Evolutionary conservation across 1,284 basidiomycete species (phyloP).

Genomic region (Irpex lacteus): DNA sequence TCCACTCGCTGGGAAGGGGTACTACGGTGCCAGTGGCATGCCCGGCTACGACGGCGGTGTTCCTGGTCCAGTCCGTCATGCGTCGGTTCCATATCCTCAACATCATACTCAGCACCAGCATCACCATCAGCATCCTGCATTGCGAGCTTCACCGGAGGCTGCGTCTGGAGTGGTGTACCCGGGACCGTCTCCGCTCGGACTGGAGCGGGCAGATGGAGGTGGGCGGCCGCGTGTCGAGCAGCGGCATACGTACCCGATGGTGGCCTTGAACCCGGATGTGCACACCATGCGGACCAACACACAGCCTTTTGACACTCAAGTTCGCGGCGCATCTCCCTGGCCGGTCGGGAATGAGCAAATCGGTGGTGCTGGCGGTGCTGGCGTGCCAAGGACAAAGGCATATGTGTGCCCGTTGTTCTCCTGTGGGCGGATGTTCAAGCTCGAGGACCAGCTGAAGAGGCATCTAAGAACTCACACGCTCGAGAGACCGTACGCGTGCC

Average conservation of each 20-base stretch:
- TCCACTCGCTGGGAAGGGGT: slow-evolving; percentile 5
- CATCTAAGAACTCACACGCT: slow-evolving; percentile 89
- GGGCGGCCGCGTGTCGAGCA: slow-evolving; percentile 20
- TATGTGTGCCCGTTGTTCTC: slow-evolving; percentile 79
- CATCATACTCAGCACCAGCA: not conserved
- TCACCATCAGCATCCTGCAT: not conserved
- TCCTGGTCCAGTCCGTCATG: not conserved
- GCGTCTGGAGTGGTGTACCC: not conserved
- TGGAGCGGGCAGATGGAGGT: not conserved
- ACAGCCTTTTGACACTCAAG: slow-evolving; percentile 17
- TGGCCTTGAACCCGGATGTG: slow-evolving; percentile 10
- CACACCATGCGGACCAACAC: slow-evolving; percentile 20
- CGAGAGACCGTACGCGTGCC: slow-evolving; percentile 79
- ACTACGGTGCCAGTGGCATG: slow-evolving; percentile 3
- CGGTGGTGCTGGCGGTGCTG: not conserved
- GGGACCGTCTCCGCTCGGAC: not conserved
- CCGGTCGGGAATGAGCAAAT: slow-evolving; percentile 14
- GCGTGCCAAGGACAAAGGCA: slow-evolving; percentile 48
- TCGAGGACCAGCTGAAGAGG: slow-evolving; percentile 84
- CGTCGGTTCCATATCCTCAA: not conserved
- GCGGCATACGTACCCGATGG: slow-evolving; percentile 24
- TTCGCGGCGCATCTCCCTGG: slow-evolving; percentile 12
- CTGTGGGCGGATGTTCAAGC: slow-evolving; percentile 83
- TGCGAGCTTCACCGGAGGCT: slow-evolving; percentile 7
- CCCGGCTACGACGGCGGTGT: not conserved